Evolutionary conservation across 345 rosid species (phyloP), one percentile per base, ranked within the genome.

Genomic region (Firmiana major): DNA sequence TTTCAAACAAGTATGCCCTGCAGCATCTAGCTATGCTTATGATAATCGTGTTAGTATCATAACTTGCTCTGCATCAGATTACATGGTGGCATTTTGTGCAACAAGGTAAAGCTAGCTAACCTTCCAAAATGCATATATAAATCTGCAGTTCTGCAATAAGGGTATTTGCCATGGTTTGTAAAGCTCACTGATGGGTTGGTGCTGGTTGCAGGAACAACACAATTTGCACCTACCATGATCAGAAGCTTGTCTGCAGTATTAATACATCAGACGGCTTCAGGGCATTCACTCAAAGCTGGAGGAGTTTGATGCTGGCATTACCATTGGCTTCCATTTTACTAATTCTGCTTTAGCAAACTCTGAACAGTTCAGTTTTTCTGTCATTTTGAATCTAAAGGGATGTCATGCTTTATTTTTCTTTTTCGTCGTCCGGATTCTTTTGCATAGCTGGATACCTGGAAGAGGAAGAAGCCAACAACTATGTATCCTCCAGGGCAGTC

Each of bases 1-100:
- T 40, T 89, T 91, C 82, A 91, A 91, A 71, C 81, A 86, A 60
- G 83, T 78, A 2, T 91, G 93, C 78, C 93, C 94, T 43, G 87
- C 86, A 17, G 89, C 94, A 31, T 83, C 88, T 21, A 89, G 91
- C 76, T 91, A 87, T 66, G 93, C 92, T 6, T 81, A 76, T 19
- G 95, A 91, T 24, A 81, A 78, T 43, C 73, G 71, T 24, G 74
- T 89, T n/a, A 89, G 90, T 64, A 77, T 90, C 34, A 73, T 85
- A 59, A 85, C 91, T 43, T 91, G 95, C 79, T 70, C 84, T 19
- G 84, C 83, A 10, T 49, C 89, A 9, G 89, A 84, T 6, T 91
- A 88, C 43, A 26, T 85, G 4, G 78, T 90, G 21, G 80, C 85
- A 70, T 90, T 90, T 81, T 90, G 93, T 68, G 82, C 91, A 46